These are phyloP conservation scores for Malbranchea zuffiana DNA, from an alignment of 2,329 filamentous ascomycete species.

Conservation along the genomic window DNA sequence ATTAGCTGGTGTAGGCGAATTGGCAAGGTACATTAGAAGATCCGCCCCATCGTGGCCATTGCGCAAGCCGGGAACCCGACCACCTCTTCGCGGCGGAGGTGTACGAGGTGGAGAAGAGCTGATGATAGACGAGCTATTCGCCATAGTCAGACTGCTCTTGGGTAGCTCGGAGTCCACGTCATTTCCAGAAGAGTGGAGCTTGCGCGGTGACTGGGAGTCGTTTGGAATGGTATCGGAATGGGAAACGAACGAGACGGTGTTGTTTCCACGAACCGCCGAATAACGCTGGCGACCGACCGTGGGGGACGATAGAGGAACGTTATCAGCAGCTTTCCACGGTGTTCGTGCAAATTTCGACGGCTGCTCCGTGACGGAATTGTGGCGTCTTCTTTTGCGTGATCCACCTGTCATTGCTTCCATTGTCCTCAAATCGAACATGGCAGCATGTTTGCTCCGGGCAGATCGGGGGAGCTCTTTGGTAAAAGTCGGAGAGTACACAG, in stretches of 20 bases:
- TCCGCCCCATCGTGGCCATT: slow-evolving; percentile 68
- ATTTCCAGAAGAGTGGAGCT: slow-evolving; percentile 46
- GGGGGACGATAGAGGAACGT: slow-evolving; percentile 75
- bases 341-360: slow-evolving; percentile 48
- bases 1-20: slow-evolving; percentile 77
- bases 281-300: slow-evolving; percentile 64
- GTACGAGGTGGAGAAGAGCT: slow-evolving; percentile 77
- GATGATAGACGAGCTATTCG: slow-evolving; percentile 41
- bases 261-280: slow-evolving; percentile 55
- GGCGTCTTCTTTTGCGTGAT: slow-evolving; percentile 59
- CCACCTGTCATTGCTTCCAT: slow-evolving; percentile 39
- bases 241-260: slow-evolving; percentile 63
- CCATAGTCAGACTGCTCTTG: slow-evolving; percentile 32
- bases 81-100: slow-evolving; percentile 53
- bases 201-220: slow-evolving; percentile 27
- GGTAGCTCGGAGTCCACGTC: slow-evolving; percentile 78
- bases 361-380: slow-evolving; percentile 45
- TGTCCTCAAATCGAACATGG: slow-evolving; percentile 33
- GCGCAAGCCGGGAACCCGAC: slow-evolving; percentile 44
- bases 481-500: slow-evolving; percentile 70
- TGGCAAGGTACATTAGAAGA: slow-evolving; percentile 71
- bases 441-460: slow-evolving; percentile 33
- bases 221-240: slow-evolving; percentile 58
- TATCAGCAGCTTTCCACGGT: slow-evolving; percentile 67
- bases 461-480: slow-evolving; percentile 65